phyloP scores from a whole-genome alignment of 768 basidiomycete genomes.

The Termitomyces heimii region DNA sequence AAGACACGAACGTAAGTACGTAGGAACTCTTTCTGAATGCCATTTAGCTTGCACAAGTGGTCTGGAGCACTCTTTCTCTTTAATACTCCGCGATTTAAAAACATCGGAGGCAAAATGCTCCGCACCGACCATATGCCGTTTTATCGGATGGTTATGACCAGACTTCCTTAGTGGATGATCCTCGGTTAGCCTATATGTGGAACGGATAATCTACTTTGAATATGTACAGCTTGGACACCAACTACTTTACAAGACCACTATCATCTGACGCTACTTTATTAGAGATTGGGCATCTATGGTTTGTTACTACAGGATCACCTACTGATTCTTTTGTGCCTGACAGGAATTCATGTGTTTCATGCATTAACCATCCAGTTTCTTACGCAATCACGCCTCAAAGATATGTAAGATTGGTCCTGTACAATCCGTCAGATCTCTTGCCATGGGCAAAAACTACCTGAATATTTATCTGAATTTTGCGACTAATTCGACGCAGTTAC shows the following conservation, averaged over 20 bases:
- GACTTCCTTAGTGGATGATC: slow-evolving; percentile 1
- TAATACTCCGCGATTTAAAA: background rate
- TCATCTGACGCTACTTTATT: background rate
- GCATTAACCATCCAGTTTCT: background rate
- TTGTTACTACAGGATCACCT: background rate
- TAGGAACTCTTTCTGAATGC: slow-evolving; percentile 3
- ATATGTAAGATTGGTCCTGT: background rate
- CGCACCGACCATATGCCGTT: slow-evolving; percentile 32
- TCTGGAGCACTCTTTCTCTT: background rate
- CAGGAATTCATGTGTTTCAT: background rate
- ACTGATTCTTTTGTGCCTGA: background rate
- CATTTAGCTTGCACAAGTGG: background rate
- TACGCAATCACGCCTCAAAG: background rate
- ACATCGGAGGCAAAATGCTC: background rate
- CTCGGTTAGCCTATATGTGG: slow-evolving; percentile 1
- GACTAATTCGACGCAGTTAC: background rate
- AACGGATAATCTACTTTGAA: slow-evolving; percentile 6
- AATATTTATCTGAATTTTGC: background rate
- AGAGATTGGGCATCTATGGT: background rate
- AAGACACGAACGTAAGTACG: slow-evolving; percentile 4
- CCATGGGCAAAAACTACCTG: background rate
- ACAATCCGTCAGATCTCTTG: background rate
- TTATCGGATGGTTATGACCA: slow-evolving; percentile 20
- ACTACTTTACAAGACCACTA: background rate
- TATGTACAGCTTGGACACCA: background rate